Base-by-base conservation (phyloP, 225 moss, liverwort and hornwort genomes). In the Pleurozium schreberi region DNA sequence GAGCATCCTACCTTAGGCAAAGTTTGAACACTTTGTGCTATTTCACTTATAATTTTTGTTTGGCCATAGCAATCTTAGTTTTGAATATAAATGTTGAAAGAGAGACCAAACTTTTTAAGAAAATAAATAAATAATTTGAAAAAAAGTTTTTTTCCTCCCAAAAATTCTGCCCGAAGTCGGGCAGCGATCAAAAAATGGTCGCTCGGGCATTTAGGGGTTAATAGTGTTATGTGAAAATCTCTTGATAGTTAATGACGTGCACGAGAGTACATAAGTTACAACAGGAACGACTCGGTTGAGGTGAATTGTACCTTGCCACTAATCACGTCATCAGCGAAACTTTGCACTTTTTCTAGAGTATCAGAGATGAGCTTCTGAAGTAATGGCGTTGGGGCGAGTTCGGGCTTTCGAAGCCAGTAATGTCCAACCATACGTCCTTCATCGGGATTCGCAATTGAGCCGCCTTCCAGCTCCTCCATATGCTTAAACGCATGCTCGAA, bases 341-440 rank as follows among this genome's bases (percentile, higher is more conserved):
- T 82, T 85, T 88, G 88, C 9, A 97, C 61, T n/a, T 47, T 87
- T 16, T 90, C 89, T 75, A 97, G 87, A 81, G 96, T 96, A 16
- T 92, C 90, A 40, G 74, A 75, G 84, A 97, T 94, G 67, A 95
- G 92, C 81, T 97, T 97, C 89, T 95, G 96, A 38, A 97, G 84
- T 45, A 49, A 93, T 80, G 96, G 92, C 63, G 90, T 93, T n/a
- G 97, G 97, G 42, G 97, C 94, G 14, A 96, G 87, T 53, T 94
- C 94, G 49, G 97, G 89, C 57, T 96, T 96, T 62, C 97, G 96
- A 77, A 97, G 93, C 97, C 97, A 97, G 86, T 97, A 97, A 87
- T 97, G 97, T 57, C 97, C 97, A 40, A 97, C 97, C 97, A 97
- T 97, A 76, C 97, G 93, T 18, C 94, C 91, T 89, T 97, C 97